Conservation (phyloP, 495 filamentous ascomycete species). For the Penicillium angulare region DNA sequence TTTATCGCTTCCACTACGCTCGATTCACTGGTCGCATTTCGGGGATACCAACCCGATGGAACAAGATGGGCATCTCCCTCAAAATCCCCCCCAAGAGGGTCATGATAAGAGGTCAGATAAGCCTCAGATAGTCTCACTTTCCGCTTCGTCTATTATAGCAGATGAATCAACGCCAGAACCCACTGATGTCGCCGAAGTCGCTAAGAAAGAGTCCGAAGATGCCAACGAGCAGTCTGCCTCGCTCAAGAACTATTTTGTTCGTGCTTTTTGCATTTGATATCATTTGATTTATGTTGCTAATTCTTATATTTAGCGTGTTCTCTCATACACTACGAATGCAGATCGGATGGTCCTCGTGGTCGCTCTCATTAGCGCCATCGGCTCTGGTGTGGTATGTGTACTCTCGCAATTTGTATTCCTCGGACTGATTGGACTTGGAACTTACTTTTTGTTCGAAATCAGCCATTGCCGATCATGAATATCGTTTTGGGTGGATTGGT, state of each 20-base stretch:
- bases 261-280: background rate
- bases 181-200: background rate
- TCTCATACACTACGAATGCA: conserved; percentile 68
- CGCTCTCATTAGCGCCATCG: conserved; percentile 59
- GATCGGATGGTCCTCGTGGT: conserved; percentile 66
- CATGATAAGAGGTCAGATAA: too few species aligned
- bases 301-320: conserved; percentile 5
- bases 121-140: too few species aligned
- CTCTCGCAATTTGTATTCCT: conserved; percentile 41
- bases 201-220: background rate
- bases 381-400: conserved; percentile 3
- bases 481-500: conserved; percentile 46
- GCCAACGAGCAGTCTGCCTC: background rate
- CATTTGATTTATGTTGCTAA: background rate
- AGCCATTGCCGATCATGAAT: conserved; percentile 46
- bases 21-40: too few species aligned
- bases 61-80: too few species aligned
- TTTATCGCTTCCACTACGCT: too few species aligned
- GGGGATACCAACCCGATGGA: too few species aligned
- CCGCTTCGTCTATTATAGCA: background rate
- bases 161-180: background rate
- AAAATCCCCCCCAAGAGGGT: too few species aligned
- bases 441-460: background rate
- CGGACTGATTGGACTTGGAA: conserved; percentile 43
- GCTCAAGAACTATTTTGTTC: background rate